phyloP scores from a whole-genome alignment of 331 rosid genomes.

The Acacia pycnantha region DNA sequence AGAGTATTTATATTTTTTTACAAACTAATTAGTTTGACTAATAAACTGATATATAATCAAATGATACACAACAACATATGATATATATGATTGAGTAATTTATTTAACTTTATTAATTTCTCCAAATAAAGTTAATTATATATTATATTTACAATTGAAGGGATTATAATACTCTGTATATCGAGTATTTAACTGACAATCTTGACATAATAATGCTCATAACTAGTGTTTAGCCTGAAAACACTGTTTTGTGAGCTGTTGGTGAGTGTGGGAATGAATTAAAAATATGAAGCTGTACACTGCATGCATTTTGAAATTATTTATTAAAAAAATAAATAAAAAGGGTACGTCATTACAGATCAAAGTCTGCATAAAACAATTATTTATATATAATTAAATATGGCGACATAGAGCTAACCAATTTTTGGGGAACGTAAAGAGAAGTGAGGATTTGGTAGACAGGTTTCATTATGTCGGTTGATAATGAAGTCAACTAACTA shows the following conservation, averaged over 20 bases:
- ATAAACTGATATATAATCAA: too few relatives aligned
- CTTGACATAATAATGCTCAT: too few relatives aligned
- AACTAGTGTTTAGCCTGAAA: not conserved
- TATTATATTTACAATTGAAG: accelerated
- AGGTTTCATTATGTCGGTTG: slow-evolving; percentile 37
- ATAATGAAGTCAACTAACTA: slow-evolving; percentile 17
- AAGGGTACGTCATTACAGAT: not conserved
- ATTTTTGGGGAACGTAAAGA: not conserved
- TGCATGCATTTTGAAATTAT: not conserved
- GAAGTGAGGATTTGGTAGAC: slow-evolving; percentile 19
- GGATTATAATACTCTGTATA: too few relatives aligned
- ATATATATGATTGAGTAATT: too few relatives aligned
- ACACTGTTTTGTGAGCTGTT: not conserved
- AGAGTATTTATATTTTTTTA: too few relatives aligned
- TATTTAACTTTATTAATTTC: too few relatives aligned
- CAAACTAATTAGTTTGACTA: too few relatives aligned
- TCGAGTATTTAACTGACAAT: too few relatives aligned
- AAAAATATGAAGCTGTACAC: not conserved
- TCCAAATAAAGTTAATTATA: too few relatives aligned
- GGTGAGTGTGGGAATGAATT: not conserved
- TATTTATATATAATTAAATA: not conserved
- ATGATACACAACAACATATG: too few relatives aligned
- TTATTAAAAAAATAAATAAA: not conserved
- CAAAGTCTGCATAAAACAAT: not conserved
- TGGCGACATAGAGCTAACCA: not conserved